These are phyloP conservation scores for Phyllosticta citriasiana DNA, from an alignment of 2,329 filamentous ascomycete genomes.

Conservation along the genomic window DNA sequence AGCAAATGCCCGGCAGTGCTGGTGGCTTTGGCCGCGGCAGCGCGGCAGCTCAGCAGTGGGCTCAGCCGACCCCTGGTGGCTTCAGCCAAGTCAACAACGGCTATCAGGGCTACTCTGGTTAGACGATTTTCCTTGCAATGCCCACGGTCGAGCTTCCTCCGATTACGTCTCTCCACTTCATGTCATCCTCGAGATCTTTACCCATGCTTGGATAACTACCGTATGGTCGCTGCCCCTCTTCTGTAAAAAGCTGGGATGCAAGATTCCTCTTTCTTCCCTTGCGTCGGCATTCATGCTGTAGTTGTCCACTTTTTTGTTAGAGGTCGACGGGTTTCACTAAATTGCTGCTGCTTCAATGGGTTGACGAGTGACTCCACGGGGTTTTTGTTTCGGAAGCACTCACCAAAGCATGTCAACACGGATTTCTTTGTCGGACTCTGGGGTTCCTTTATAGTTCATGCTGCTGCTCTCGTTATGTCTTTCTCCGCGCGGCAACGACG, in stretches of 20 bases:
- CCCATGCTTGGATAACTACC: constrained; percentile 10
- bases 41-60: constrained; percentile 39
- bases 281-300: constrained; percentile 10
- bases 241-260: constrained; percentile 11
- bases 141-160: constrained; percentile 6
- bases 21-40: constrained; percentile 76
- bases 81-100: constrained; percentile 42
- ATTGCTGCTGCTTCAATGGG: constrained; percentile 11
- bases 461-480: constrained; percentile 1
- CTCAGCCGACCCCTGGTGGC: constrained; percentile 37
- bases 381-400: constrained; percentile 6
- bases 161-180: constrained; percentile 8
- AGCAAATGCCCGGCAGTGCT: constrained; percentile 52
- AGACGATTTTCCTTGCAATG: constrained; percentile 17
- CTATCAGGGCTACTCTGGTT: constrained; percentile 52
- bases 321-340: constrained; percentile 10
- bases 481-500: not conserved
- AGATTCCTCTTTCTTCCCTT: constrained; percentile 8
- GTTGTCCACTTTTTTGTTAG: constrained; percentile 9
- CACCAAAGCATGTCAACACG: constrained; percentile 10
- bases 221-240: constrained; percentile 9
- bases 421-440: constrained; percentile 8
- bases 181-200: constrained; percentile 4
- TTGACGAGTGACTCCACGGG: constrained; percentile 5
- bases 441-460: constrained; percentile 9